phyloP scores from a whole-genome alignment of 2,329 filamentous ascomycete species.

The Pseudogymnoascus sp. region DNA sequence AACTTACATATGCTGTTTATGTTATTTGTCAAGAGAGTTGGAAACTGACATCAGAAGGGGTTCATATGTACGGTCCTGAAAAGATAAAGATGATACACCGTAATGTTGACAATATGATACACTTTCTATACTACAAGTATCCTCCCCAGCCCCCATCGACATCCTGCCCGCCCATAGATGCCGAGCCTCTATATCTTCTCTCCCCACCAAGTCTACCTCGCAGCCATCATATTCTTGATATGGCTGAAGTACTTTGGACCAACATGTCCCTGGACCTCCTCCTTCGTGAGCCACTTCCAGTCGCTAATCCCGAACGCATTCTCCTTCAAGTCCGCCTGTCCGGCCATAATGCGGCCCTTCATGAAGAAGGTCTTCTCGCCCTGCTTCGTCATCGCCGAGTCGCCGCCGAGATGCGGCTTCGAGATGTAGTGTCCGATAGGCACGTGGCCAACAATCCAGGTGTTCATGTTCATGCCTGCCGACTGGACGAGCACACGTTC shows the following conservation, averaged over 20 bases:
- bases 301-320: constrained; percentile 69
- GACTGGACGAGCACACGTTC: constrained; percentile 68
- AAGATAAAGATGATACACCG: neutral
- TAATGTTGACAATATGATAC: constrained; percentile 8
- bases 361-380: constrained; percentile 91
- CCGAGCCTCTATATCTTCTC: constrained; percentile 11
- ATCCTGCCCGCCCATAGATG: neutral
- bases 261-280: constrained; percentile 69
- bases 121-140: constrained; percentile 5
- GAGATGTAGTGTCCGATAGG: constrained; percentile 73
- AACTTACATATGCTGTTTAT: no score
- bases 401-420: constrained; percentile 39
- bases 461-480: constrained; percentile 94
- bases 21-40: no score
- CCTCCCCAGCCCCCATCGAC: neutral
- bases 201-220: constrained; percentile 46
- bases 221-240: constrained; percentile 75
- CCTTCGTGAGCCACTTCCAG: constrained; percentile 87
- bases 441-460: constrained; percentile 88
- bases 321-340: constrained; percentile 71
- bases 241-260: constrained; percentile 61
- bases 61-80: neutral
- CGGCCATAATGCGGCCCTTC: constrained; percentile 93
- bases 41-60: neutral
- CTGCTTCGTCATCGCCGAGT: constrained; percentile 34